Conservation (phyloP, 257 asterid species). For the Lantana camara region DNA sequence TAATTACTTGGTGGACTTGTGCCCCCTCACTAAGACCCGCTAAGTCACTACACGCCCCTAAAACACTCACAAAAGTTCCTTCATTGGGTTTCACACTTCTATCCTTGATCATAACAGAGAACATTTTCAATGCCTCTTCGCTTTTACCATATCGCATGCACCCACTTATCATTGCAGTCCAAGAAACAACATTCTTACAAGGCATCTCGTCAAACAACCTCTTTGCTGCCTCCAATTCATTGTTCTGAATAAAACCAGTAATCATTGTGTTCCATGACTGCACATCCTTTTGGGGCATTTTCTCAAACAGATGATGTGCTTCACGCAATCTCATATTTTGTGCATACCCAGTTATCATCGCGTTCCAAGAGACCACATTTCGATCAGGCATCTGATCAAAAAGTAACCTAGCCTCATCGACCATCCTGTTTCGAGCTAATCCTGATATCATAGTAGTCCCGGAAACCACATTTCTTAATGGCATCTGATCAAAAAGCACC, state of each 20-base stretch:
- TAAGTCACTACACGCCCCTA: constrained; percentile 64
- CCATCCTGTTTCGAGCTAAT: constrained; percentile 41
- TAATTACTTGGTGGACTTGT: constrained; percentile 66
- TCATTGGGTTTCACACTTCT: constrained; percentile 52
- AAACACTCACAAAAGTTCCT: constrained; percentile 58
- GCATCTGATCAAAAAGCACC: constrained; percentile 49
- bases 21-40: constrained; percentile 57
- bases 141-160: constrained; percentile 36
- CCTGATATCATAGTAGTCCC: constrained; percentile 62
- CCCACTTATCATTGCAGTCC: constrained; percentile 67
- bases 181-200: constrained; percentile 54
- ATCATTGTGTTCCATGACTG: constrained; percentile 60
- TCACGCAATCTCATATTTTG: constrained; percentile 44
- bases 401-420: constrained; percentile 56
- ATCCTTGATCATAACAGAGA: constrained; percentile 41
- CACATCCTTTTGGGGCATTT: constrained; percentile 47
- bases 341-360: constrained; percentile 55
- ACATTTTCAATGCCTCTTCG: constrained; percentile 60
- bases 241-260: constrained; percentile 49
- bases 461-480: constrained; percentile 52
- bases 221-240: constrained; percentile 42
- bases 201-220: constrained; percentile 55
- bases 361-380: constrained; percentile 67
- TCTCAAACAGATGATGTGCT: constrained; percentile 44
- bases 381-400: constrained; percentile 56